Base-by-base conservation (phyloP, 2,329 filamentous ascomycete species). In the Bretziella fagacearum region DNA sequence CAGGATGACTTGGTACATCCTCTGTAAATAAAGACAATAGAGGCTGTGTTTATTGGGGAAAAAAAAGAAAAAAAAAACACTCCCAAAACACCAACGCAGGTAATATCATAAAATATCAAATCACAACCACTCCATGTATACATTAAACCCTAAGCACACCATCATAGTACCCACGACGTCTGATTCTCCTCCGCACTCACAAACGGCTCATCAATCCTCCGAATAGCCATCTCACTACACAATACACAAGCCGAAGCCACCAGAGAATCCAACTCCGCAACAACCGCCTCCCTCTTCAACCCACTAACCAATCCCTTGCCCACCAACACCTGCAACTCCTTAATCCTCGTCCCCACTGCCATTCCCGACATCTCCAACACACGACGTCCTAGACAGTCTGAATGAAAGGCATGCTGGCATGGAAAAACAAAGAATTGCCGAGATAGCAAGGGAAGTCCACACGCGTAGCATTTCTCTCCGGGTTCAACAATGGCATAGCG, bases 371-470 rank as follows among this genome's bases (percentile, higher is more conserved):
- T 79, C 60, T 89, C 83, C 46, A 95, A 71, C 1, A 96, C 85
- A 58, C 81, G 82, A 56, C 77, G 79, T 0, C 85, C 89, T 42
- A 98, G 65, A 60, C 91, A 98, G 59, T 98, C 91, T 35, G 84
- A 89, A 62, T 98, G 91, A 58, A 98, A 98, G 3, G 87, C 84
- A 63, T 98, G 91, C 66, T 98, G 91, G 62, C 91, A 98, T 0
- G 91, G 91, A 55, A 98, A 98, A 15, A 98, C 91, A 55, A 96
- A 98, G 63, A 98, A 98, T 56, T 95, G 87, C 46, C 87, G 68
- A 57, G 83, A 87, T 13, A 98, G 70, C 46, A 98, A 65, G 7
- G 91, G 91, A 48, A 96, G 64, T 0, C 79, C 76, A 58, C 91
- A 98, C 2, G 81, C 76, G 64, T 89, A 93, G 62, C 91, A 98